phyloP scores from a whole-genome alignment of 2,329 filamentous ascomycete species.

The Penicillium sp. region DNA sequence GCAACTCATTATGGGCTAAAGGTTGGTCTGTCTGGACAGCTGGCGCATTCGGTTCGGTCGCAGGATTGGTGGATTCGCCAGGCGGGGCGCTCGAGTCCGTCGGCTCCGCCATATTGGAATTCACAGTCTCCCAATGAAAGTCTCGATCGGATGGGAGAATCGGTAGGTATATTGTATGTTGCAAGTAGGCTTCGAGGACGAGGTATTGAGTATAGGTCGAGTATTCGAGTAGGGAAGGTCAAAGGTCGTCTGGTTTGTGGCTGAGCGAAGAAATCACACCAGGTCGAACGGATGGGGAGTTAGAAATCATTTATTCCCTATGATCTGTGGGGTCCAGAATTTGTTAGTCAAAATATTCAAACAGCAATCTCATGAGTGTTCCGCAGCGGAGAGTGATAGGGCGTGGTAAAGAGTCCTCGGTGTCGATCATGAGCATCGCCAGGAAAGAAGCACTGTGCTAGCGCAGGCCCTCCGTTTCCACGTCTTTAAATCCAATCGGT shows the following conservation, averaged over 20 bases:
- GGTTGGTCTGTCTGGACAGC: constrained; percentile 15
- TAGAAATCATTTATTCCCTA: constrained; percentile 30
- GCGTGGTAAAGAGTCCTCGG: background rate
- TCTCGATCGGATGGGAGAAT: constrained; percentile 1
- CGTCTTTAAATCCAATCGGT: constrained; percentile 4
- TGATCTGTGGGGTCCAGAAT: constrained; percentile 12
- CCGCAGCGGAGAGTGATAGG: background rate
- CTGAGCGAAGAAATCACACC: constrained; percentile 26
- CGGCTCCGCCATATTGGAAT: constrained; percentile 23
- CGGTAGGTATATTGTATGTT: background rate
- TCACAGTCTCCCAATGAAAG: constrained; percentile 10
- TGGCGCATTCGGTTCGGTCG: constrained; percentile 21
- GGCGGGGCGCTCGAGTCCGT: constrained; percentile 22
- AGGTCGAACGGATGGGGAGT: constrained; percentile 21
- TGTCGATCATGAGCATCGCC: background rate
- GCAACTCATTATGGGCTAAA: constrained; percentile 20
- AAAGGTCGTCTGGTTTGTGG: constrained; percentile 24
- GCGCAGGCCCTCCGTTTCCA: constrained; percentile 3
- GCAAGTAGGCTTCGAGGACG: background rate
- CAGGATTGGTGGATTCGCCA: constrained; percentile 18
- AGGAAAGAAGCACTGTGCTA: constrained; percentile 1
- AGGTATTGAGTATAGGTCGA: constrained; percentile 7
- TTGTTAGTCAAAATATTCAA: constrained; percentile 14
- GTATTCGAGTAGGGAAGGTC: constrained; percentile 16
- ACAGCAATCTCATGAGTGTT: background rate